Evolutionary conservation across 1,139 yeast species (phyloP), one percentile per base, ranked within the genome.

Genomic region (Pichia sp.): DNA sequence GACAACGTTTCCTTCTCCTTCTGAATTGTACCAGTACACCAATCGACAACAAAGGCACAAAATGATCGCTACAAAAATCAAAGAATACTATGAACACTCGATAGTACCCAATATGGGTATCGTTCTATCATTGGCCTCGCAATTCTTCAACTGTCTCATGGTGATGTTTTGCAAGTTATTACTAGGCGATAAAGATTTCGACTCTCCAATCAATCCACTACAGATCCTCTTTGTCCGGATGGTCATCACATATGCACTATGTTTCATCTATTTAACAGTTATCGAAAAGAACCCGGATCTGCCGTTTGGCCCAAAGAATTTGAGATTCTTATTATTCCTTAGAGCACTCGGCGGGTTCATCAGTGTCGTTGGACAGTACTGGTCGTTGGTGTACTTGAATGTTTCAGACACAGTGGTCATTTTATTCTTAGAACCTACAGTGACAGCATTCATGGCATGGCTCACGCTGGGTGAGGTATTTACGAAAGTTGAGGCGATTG

Each of bases 141-240:
- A 85, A 60, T 70, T 86, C 43, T 84, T 84, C 71, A 86, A 84
- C 63, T 79, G 91, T 5, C 65, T 82, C 38, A 88, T 88, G 96
- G 77, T 84, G 9, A 77, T 84, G 12, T 75, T 87, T 7, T 84
- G 94, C 54, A 84, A 87, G 60, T 66, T 88, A 21, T 67, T 88
- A 43, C 86, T 83, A 51, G 78, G 85, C 2, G 86, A 84, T 55
- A 42, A 52, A 38, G 77, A 73, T 48, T 72, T 74, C 50, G 69
- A 67, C 22, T 72, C 72, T 3, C 84, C 85, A 9, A 76, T 87
- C 54, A 83, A 85, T 59, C 94, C 96, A 1, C 67, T 86, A 34
- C 95, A 88, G 65, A 84, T 88, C 45, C 69, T 90, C 38, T 78
- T 86, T 58, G 81, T 78, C 6, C 74, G 97, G 47, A 89, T 89